Conservation (phyloP, 345 rosid species). For the Psidium guajava region DNA sequence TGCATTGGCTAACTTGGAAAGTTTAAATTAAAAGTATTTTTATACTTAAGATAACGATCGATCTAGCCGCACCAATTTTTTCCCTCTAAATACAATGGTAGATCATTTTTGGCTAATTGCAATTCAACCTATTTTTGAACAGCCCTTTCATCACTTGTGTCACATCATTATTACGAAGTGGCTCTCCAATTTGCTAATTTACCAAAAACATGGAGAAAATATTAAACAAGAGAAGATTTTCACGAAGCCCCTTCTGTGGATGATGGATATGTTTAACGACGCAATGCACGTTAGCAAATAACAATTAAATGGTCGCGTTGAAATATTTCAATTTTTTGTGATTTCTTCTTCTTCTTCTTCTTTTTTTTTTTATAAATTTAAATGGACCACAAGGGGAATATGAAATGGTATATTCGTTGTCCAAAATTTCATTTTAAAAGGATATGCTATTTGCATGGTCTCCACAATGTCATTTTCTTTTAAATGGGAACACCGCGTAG, state of each 20-base stretch:
- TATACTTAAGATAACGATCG: neutral
- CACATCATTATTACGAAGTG: neutral
- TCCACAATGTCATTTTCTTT: too few relatives aligned
- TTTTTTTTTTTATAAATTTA: too few relatives aligned
- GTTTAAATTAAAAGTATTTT: neutral
- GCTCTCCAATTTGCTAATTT: neutral
- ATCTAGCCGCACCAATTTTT: neutral
- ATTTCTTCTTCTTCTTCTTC: too few relatives aligned
- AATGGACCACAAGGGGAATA: too few relatives aligned
- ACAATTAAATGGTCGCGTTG: neutral
- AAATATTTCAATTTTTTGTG: too few relatives aligned
- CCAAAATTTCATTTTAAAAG: too few relatives aligned
- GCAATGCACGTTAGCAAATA: neutral
- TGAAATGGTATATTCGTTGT: too few relatives aligned
- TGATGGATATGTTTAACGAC: too few relatives aligned
- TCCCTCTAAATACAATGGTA: neutral
- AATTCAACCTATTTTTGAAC: neutral
- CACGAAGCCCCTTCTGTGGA: neutral
- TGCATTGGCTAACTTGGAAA: rapidly evolving
- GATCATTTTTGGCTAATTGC: neutral
- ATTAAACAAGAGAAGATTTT: neutral
- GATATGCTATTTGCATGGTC: too few relatives aligned
- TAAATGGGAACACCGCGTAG: too few relatives aligned
- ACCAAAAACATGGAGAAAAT: neutral
- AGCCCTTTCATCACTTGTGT: neutral